phyloP scores from a whole-genome alignment of 31 red algal genomes.

The Asparagopsis taxiformis region DNA sequence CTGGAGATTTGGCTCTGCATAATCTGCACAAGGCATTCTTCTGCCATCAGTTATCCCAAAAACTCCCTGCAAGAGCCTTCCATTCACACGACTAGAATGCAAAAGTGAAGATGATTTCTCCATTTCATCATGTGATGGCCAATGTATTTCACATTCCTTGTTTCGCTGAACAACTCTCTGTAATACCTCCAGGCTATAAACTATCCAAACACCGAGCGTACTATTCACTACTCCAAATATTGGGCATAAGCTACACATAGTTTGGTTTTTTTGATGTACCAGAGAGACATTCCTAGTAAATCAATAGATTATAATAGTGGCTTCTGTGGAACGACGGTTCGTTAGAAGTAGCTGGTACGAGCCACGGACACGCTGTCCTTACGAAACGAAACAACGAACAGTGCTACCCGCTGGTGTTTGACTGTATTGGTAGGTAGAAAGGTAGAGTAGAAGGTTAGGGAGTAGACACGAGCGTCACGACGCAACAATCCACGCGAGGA shows the following conservation, averaged over 20 bases:
- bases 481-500: too few relatives aligned
- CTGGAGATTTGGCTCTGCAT: conserved; percentile 8
- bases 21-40: conserved; percentile 19
- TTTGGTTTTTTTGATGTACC: conserved; percentile 7
- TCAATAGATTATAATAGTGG: background rate
- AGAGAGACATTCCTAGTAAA: conserved; percentile 1
- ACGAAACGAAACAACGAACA: too few relatives aligned
- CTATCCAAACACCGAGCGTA: conserved; percentile 19
- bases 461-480: too few relatives aligned
- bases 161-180: background rate
- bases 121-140: conserved; percentile 8
- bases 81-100: conserved; percentile 1
- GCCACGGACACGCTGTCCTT: too few relatives aligned
- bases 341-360: too few relatives aligned
- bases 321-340: too few relatives aligned
- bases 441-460: too few relatives aligned
- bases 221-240: conserved; percentile 13
- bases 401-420: too few relatives aligned
- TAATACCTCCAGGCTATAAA: conserved; percentile 11
- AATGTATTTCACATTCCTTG: background rate
- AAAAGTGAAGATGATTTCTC: background rate
- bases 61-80: background rate
- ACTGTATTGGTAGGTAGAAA: too few relatives aligned
- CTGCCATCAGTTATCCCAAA: conserved; percentile 8
- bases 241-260: background rate